Conservation (phyloP, 2,329 filamentous ascomycete genomes). For the Penicillium sp. region DNA sequence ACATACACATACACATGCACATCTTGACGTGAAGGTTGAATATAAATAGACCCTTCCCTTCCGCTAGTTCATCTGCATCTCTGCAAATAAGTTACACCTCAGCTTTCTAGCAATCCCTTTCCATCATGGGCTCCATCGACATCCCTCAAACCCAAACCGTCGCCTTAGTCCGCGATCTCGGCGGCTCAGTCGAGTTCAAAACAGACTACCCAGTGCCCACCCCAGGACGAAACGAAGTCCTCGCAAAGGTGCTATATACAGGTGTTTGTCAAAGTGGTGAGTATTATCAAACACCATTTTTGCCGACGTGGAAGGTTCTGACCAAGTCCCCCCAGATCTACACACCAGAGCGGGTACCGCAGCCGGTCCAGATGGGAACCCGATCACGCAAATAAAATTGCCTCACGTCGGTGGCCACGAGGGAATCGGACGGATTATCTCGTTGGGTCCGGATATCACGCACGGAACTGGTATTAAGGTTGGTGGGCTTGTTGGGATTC, state of each 20-base stretch:
- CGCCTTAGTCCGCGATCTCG: constrained; percentile 47
- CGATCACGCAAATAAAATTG: constrained; percentile 50
- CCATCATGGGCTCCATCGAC: constrained; percentile 13
- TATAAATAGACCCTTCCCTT: background rate
- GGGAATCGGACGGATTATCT: constrained; percentile 49
- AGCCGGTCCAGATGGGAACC: constrained; percentile 42
- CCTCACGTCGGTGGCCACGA: constrained; percentile 54
- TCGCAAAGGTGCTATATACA: constrained; percentile 51
- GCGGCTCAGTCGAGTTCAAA: constrained; percentile 46
- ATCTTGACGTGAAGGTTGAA: background rate
- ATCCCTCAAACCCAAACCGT: constrained; percentile 42
- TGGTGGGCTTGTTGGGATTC: constrained; percentile 49
- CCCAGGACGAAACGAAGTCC: constrained; percentile 46
- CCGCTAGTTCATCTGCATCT: too few species aligned
- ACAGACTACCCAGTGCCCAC: constrained; percentile 47
- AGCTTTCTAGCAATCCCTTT: too few species aligned
- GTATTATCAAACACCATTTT: constrained; percentile 5
- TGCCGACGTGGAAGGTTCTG: background rate
- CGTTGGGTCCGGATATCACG: constrained; percentile 40
- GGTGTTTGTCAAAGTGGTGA: constrained; percentile 52
- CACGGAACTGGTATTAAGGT: constrained; percentile 40
- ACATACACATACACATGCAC: too few species aligned
- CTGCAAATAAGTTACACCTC: too few species aligned
- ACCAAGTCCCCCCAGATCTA: constrained; percentile 34
- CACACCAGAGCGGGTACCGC: constrained; percentile 47